Evolutionary conservation across 202 grass and related monocot genomes (phyloP).

Genomic region (Miscanthus sacchariflorus): DNA sequence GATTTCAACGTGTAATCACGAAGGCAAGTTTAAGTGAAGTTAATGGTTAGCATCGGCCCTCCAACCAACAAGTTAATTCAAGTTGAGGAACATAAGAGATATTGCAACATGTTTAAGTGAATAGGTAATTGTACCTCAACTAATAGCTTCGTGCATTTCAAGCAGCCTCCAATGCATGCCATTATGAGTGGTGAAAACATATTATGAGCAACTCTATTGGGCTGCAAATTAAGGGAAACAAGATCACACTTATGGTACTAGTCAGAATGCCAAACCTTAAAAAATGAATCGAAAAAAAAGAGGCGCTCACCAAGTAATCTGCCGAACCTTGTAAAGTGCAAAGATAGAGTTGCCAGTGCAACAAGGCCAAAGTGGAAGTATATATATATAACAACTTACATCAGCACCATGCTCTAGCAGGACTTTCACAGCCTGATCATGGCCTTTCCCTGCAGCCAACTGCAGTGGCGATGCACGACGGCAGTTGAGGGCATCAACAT

Average conservation of each 20-base stretch:
- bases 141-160: constrained; percentile 53
- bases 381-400: constrained; percentile 8
- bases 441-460: constrained; percentile 34
- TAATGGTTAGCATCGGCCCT: neutral
- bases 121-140: constrained; percentile 44
- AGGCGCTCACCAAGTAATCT: neutral
- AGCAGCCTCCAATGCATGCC: constrained; percentile 22
- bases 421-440: constrained; percentile 37
- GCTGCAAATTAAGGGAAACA: constrained; percentile 22
- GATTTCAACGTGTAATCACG: neutral
- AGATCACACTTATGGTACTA: neutral
- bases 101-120: neutral
- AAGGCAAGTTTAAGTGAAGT: too few relatives aligned
- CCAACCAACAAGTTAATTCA: too few relatives aligned
- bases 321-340: neutral
- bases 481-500: neutral
- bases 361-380: neutral
- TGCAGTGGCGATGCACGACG: neutral
- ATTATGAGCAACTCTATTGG: constrained; percentile 23
- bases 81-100: too few relatives aligned
- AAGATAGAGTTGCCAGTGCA: neutral
- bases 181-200: constrained; percentile 37
- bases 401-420: constrained; percentile 40
- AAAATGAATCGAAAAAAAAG: neutral
- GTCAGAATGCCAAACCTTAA: neutral